Evolutionary conservation across 2,329 filamentous ascomycete species (phyloP), one percentile per base, ranked within the genome.

Genomic region (Teratosphaeriaceae sp.): DNA sequence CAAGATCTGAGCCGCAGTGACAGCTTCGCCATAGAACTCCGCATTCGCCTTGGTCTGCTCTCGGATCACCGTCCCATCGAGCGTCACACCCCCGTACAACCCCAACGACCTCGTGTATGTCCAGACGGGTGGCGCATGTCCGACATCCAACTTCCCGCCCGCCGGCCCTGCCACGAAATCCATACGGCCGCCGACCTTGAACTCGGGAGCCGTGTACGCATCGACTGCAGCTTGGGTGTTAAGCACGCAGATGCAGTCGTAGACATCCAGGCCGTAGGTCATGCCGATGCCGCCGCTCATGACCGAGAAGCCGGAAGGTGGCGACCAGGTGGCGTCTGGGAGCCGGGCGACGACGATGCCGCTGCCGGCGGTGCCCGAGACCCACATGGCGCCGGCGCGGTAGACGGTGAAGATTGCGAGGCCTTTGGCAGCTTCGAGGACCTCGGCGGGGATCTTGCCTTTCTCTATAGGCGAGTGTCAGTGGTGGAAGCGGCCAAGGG

Each of bases 201-300:
- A 21, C 12, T 39, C 37, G 4, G 37, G 37, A 9, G 13, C 13
- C 11, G 20, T 24, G 23, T 39, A 39, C 3, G 37, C 37, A 9
- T 39, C 37, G 4, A 39, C 37, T 9, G 37, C 21, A 13, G 20
- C 37, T 12, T 7, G 37, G 5, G 37, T 39, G 23, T 39, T 39
- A 8, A 39, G 37, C 19, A 39, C 37, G 37, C 23, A 39, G n/a
- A 39, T 18, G 23, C 37, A 39, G 18, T 39, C 37, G 37, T n/a
- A 39, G 11, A 39, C 21, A 20, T 39, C 37, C 9, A 39, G 11
- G 15, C 37, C 37, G 37, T 39, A 39, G 9, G 26, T 21, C 5
- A 39, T n/a, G 12, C 37, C 37, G 5, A 39, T 8, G 20, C 37
- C 23, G 12, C 37, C 37, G 13, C 19, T 23, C 13, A 13, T 21